These are phyloP conservation scores for Entophlyctis helioformis DNA, from an alignment of 192 early-diverging fungal species.

Conservation along the genomic window DNA sequence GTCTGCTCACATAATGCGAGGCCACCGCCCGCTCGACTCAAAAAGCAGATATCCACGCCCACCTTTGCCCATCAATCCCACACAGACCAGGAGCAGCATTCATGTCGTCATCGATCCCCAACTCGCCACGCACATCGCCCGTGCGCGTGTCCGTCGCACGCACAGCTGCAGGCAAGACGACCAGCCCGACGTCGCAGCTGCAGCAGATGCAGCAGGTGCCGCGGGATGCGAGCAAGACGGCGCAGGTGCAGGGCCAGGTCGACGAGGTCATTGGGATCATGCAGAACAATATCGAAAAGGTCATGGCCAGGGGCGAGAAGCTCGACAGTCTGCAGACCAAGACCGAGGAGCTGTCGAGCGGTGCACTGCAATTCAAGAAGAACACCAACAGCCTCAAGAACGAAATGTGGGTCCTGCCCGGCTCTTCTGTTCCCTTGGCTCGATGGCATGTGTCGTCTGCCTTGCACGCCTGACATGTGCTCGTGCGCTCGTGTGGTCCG, in stretches of 20 bases:
- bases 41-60: too few species aligned
- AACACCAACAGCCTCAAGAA: not conserved
- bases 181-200: too few species aligned
- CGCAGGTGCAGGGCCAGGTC: constrained; percentile 41
- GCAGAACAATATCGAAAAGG: constrained; percentile 82
- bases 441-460: not conserved
- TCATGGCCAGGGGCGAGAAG: constrained; percentile 73
- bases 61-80: too few species aligned
- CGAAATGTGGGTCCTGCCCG: not conserved
- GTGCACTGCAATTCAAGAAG: constrained; percentile 62
- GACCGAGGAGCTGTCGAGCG: constrained; percentile 62
- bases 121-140: too few species aligned
- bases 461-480: not conserved
- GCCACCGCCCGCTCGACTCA: too few species aligned
- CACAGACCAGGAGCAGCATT: too few species aligned
- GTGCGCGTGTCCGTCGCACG: too few species aligned
- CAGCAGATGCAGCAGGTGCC: not conserved
- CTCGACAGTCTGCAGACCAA: constrained; percentile 70
- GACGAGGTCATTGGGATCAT: constrained; percentile 88
- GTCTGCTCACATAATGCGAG: too few species aligned
- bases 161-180: too few species aligned
- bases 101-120: too few species aligned
- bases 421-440: not conserved
- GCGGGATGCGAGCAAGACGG: constrained; percentile 2
- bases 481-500: not conserved